phyloP scores from a whole-genome alignment of 2,329 filamentous ascomycete genomes.

The Diaporthe destruens region DNA sequence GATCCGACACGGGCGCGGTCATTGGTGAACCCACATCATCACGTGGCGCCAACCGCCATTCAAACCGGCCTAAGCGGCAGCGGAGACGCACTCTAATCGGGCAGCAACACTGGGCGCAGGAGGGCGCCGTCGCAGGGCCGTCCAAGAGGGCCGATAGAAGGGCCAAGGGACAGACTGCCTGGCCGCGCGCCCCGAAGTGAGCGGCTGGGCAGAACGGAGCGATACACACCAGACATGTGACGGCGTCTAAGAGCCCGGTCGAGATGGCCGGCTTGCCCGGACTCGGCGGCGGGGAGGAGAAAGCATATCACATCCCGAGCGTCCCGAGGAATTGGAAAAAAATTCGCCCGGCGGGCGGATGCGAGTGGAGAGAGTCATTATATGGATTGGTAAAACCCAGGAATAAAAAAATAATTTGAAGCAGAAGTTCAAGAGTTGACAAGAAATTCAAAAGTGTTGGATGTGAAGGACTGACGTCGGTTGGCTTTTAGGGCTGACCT shows the following conservation, averaged over 20 bases:
- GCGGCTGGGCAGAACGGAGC: background rate
- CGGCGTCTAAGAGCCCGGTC: background rate
- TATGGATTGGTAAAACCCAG: background rate
- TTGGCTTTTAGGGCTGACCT: constrained; percentile 25
- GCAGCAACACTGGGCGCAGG: background rate
- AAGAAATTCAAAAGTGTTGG: background rate
- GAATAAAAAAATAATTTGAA: background rate
- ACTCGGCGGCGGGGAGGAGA: background rate
- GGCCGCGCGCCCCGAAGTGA: background rate
- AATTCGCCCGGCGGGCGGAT: background rate
- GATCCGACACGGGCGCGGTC: constrained; percentile 8
- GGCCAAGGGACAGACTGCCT: background rate
- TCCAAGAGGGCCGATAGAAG: background rate
- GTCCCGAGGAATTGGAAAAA: background rate
- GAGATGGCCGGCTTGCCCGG: background rate
- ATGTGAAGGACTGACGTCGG: background rate
- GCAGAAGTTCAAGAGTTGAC: background rate
- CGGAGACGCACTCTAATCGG: background rate
- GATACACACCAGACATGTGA: background rate
- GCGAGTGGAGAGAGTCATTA: background rate
- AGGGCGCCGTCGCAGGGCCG: background rate
- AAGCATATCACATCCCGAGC: background rate
- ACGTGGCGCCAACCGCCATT: background rate
- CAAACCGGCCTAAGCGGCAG: background rate
- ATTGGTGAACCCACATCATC: background rate